phyloP scores from a whole-genome alignment of 352 stramenopile species.

The Thraustochytrium sp. region DNA sequence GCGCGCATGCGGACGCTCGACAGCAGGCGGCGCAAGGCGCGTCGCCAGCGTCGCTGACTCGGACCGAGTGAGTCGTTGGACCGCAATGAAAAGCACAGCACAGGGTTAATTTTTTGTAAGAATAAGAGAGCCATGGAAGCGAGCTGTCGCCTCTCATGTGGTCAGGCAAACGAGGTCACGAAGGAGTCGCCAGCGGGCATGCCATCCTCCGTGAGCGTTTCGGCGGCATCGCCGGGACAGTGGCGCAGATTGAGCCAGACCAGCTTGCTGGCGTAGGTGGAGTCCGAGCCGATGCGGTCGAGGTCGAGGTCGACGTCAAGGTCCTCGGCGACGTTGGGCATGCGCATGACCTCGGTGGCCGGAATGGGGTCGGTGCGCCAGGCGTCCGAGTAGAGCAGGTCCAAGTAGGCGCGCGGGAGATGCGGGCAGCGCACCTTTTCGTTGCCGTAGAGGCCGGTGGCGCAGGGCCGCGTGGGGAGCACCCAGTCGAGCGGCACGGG shows the following conservation, averaged over 20 bases:
- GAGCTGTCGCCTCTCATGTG: too few relatives aligned
- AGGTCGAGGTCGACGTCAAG: neutral
- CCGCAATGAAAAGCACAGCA: too few relatives aligned
- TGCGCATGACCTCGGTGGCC: neutral
- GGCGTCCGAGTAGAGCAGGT: neutral
- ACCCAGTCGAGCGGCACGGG: constrained; percentile 23
- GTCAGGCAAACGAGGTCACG: too few relatives aligned
- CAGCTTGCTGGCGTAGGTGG: constrained; percentile 1
- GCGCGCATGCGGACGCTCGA: neutral
- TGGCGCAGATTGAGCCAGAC: constrained; percentile 25
- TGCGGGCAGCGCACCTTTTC: constrained; percentile 34
- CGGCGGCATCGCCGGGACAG: too few relatives aligned
- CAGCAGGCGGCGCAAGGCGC: neutral
- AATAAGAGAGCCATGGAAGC: too few relatives aligned
- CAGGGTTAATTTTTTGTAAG: too few relatives aligned
- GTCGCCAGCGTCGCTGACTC: too few relatives aligned
- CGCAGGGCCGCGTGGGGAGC: neutral
- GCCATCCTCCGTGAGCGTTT: too few relatives aligned
- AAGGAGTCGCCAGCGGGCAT: too few relatives aligned
- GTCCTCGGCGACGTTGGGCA: neutral
- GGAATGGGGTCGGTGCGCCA: constrained; percentile 10
- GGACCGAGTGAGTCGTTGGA: too few relatives aligned
- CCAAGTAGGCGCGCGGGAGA: neutral
- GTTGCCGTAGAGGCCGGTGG: neutral
- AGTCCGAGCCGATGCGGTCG: neutral